Evolutionary conservation across 2,329 filamentous ascomycete species (phyloP).

Genomic region (Epichloe glyceriae): DNA sequence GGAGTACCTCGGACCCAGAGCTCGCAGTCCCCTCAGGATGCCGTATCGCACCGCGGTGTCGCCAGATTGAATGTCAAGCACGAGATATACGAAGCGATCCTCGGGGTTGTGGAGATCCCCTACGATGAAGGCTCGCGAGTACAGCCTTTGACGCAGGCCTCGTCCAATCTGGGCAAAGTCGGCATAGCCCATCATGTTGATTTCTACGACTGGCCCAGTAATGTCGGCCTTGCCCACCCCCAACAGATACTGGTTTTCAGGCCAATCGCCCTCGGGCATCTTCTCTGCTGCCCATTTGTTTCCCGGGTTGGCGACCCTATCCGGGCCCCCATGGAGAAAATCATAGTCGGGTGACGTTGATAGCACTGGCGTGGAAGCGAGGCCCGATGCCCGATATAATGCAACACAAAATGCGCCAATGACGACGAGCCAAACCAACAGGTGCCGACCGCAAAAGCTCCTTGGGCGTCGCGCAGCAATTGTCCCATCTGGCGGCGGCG

Average conservation of each 20-base stretch:
- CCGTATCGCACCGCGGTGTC: constrained; percentile 80
- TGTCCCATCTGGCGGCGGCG: not conserved
- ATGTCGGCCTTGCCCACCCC: constrained; percentile 42
- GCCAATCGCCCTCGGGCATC: constrained; percentile 7
- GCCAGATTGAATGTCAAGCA: constrained; percentile 74
- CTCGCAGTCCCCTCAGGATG: constrained; percentile 57
- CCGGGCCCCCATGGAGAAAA: constrained; percentile 1
- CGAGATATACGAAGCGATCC: constrained; percentile 72
- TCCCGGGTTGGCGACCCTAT: constrained; percentile 1
- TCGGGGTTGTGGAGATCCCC: constrained; percentile 50
- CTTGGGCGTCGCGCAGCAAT: not conserved
- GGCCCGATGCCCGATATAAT: constrained; percentile 8
- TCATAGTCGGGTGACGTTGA: constrained; percentile 7
- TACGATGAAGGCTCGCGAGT: constrained; percentile 78
- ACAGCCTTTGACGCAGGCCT: constrained; percentile 72
- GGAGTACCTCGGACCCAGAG: constrained; percentile 57
- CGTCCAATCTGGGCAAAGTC: constrained; percentile 65
- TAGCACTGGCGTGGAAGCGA: constrained; percentile 7
- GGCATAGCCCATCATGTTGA: constrained; percentile 85
- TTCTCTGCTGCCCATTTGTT: constrained; percentile 8
- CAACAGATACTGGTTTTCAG: constrained; percentile 27
- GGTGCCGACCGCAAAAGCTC: constrained; percentile 3
- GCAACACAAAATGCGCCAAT: constrained; percentile 7
- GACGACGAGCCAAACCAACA: constrained; percentile 8
- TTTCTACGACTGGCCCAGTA: constrained; percentile 66